Base-by-base conservation (phyloP, 176 grass and related monocot species). In the Aegilops longissima region DNA sequence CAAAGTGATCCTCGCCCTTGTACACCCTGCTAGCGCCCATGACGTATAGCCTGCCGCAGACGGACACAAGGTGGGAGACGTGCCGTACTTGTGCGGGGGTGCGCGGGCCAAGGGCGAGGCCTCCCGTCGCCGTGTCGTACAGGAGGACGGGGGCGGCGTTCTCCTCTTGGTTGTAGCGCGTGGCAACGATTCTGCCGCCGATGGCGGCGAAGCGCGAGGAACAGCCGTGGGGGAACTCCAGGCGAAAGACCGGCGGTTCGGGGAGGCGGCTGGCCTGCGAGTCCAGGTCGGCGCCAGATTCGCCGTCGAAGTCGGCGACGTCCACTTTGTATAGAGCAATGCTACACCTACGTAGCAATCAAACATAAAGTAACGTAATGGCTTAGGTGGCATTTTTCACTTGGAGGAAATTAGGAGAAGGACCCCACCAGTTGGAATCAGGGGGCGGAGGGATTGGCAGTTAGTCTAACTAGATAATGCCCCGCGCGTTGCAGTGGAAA, bases 61-160 rank as follows among this genome's bases (percentile, higher is more conserved):
- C 9, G 59, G 21, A 2, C 59, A 62, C 21, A 3, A 62, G 21
- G 0, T 21, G 18, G 59, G 59, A 10, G 0, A 62, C 14, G 2
- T 54, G 54, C 8, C 27, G 25, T 33, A 17, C 8, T 8, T 54
- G 14, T 16, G 16, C 16, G 16, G 73, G 27, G 73, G 7, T 4
- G 73, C 45, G 45, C 30, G 73, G 77, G 58, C 77, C 59, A 21
- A 80, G 58, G 35, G 35, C n/a, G 10, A 80, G 78, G 36, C 78
- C 36, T 5, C 78, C 34, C 59, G 78, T 80, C 1, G 30, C 14
- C 13, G 78, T 42, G 78, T 80, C 78, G 13, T 64, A 44, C 58
- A 80, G 78, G 13, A 80, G 59, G 35, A 65, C 59, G 8, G 13
- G 59, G 8, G 35, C 58, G 14, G 27, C 61, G 6, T 62, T 39